Evolutionary conservation across 352 stramenopile species (phyloP).

Genomic region (Globisporangium heterothallicum): DNA sequence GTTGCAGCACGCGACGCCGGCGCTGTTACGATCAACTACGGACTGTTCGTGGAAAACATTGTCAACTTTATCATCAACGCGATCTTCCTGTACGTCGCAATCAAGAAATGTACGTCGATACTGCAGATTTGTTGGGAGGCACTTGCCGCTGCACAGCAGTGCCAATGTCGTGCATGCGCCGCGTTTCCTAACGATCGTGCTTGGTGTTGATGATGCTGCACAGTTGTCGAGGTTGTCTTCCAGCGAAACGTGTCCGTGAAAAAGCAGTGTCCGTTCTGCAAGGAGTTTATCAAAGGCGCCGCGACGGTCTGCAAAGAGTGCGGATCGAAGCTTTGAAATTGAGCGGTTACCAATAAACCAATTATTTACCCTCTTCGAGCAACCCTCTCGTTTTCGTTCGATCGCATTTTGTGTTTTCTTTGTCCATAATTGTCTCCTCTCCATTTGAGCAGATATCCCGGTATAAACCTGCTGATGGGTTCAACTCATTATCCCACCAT

Average conservation of each 20-base stretch:
- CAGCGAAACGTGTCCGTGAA: conserved; percentile 57
- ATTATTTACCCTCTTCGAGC: no score
- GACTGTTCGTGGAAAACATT: conserved; percentile 59
- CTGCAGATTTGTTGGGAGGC: not conserved
- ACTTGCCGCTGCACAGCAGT: no score
- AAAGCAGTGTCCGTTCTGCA: conserved; percentile 60
- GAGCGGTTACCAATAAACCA: no score
- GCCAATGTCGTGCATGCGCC: no score
- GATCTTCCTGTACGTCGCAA: conserved; percentile 62
- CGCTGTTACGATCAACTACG: conserved; percentile 67
- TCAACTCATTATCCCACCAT: no score
- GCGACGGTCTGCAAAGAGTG: conserved; percentile 37
- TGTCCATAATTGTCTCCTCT: no score
- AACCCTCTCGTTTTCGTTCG: no score
- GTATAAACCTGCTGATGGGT: no score
- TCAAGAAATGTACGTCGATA: conserved; percentile 49
- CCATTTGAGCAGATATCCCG: no score
- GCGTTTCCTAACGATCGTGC: not conserved
- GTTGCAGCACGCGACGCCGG: conserved; percentile 41
- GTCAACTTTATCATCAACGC: conserved; percentile 74
- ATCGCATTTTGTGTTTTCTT: no score
- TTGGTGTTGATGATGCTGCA: not conserved
- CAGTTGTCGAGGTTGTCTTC: conserved; percentile 56
- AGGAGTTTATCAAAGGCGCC: conserved; percentile 61
- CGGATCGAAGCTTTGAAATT: conserved; percentile 19